Evolutionary conservation across 192 early-diverging fungal species (phyloP).

Genomic region (Geranomyces michiganensis): DNA sequence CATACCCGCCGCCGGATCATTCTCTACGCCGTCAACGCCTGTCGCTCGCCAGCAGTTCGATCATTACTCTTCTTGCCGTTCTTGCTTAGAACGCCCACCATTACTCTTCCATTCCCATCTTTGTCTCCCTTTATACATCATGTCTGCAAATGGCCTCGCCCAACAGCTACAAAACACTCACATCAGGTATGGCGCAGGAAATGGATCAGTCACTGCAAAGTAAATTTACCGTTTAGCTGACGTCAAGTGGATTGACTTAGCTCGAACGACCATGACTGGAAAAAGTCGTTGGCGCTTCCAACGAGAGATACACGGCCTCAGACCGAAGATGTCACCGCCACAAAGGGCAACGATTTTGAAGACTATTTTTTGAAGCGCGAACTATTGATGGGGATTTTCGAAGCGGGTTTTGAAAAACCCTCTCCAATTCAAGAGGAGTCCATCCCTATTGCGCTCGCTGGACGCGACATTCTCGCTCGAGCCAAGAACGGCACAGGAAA

Average conservation of each 20-base stretch:
- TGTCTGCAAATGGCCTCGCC: slow-evolving; percentile 40
- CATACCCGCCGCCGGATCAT: too few relatives aligned
- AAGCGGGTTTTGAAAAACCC: slow-evolving; percentile 96
- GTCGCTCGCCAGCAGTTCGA: too few relatives aligned
- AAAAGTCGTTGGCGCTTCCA: slow-evolving; percentile 64
- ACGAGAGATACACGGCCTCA: slow-evolving; percentile 89
- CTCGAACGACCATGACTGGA: slow-evolving; percentile 43
- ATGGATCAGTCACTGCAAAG: too few relatives aligned
- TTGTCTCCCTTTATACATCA: background rate
- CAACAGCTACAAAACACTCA: slow-evolving; percentile 47
- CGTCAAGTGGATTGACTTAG: too few relatives aligned
- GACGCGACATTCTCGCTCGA: slow-evolving; percentile 93
- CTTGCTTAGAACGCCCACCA: too few relatives aligned
- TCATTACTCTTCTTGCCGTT: too few relatives aligned
- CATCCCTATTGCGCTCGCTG: slow-evolving; percentile 95
- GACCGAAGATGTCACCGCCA: slow-evolving; percentile 94
- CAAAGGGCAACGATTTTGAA: slow-evolving; percentile 99
- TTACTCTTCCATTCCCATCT: background rate
- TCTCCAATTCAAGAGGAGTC: slow-evolving; percentile 99
- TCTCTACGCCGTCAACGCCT: too few relatives aligned
- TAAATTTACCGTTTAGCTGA: too few relatives aligned
- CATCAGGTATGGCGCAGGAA: slow-evolving; percentile 50
- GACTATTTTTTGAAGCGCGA: slow-evolving; percentile 98
- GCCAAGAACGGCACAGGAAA: slow-evolving; percentile 95
- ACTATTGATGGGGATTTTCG: slow-evolving; percentile 98